Evolutionary conservation across 2,329 filamentous ascomycete species (phyloP).

Genomic region (Ceratocystis diversiconidia): DNA sequence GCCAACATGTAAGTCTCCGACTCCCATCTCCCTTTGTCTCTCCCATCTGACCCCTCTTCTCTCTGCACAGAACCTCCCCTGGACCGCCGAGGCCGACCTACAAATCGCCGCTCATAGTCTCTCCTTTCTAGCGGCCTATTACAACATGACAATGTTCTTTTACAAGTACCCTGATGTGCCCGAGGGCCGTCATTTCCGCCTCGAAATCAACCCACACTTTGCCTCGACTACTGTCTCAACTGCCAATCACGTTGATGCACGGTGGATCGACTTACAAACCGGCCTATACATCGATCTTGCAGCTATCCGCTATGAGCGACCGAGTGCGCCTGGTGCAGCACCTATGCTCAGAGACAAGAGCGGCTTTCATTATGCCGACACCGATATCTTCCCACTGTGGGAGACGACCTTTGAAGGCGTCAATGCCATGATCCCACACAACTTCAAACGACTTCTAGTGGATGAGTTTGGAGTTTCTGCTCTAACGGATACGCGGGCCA

Average conservation of each 20-base stretch:
- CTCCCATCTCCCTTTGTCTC: neutral
- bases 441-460: conserved; percentile 43
- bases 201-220: conserved; percentile 36
- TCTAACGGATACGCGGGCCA: conserved; percentile 36
- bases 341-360: conserved; percentile 38
- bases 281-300: conserved; percentile 40
- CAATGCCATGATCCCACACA: conserved; percentile 49
- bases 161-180: conserved; percentile 29
- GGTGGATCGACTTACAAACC: conserved; percentile 35
- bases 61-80: conserved; percentile 47
- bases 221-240: conserved; percentile 25
- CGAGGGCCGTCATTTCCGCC: conserved; percentile 31
- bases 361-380: conserved; percentile 35
- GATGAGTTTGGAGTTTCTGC: conserved; percentile 43
- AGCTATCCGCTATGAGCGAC: conserved; percentile 34
- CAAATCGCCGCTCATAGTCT: conserved; percentile 56
- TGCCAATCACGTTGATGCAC: conserved; percentile 27
- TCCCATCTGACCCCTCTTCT: conserved; percentile 13
- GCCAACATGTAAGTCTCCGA: conserved; percentile 31
- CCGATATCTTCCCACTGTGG: conserved; percentile 53
- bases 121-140: conserved; percentile 47
- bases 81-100: conserved; percentile 66
- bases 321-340: conserved; percentile 26
- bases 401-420: conserved; percentile 55
- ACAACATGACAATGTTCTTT: conserved; percentile 44